These are phyloP conservation scores for Hanseniaspora valbyensis DNA, from an alignment of 805 yeast genomes.

Conservation along the genomic window DNA sequence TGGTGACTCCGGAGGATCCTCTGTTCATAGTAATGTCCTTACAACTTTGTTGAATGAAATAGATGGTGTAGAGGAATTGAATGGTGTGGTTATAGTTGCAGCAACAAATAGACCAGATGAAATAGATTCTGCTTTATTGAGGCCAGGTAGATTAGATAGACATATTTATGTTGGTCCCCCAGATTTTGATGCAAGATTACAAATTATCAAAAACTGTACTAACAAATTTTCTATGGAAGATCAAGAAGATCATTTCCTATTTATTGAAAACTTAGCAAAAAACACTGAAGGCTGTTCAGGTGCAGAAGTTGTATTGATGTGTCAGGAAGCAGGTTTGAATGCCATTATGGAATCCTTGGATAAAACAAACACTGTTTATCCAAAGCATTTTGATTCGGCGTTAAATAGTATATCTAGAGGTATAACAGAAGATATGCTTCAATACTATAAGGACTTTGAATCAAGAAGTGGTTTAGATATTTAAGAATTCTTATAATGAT, in stretches of 20 bases:
- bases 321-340: constrained; percentile 93
- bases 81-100: constrained; percentile 87
- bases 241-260: constrained; percentile 36
- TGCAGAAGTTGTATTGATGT: constrained; percentile 81
- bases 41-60: constrained; percentile 88
- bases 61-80: constrained; percentile 92
- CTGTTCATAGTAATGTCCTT: constrained; percentile 72
- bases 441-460: constrained; percentile 49
- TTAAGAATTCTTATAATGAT: no score
- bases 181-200: constrained; percentile 64
- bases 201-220: constrained; percentile 64
- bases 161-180: constrained; percentile 92
- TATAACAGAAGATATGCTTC: constrained; percentile 76
- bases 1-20: constrained; percentile 43
- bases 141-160: constrained; percentile 94
- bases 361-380: constrained; percentile 39
- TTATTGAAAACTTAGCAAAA: constrained; percentile 35
- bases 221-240: constrained; percentile 45
- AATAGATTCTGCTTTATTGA: constrained; percentile 80
- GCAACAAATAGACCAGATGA: constrained; percentile 94
- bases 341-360: constrained; percentile 73
- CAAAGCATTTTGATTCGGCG: constrained; percentile 63
- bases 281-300: constrained; percentile 89
- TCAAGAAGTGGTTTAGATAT: constrained; percentile 30
- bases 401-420: constrained; percentile 58